Conservation (phyloP, 306 rosid species). For the Quercus berberidifolia region DNA sequence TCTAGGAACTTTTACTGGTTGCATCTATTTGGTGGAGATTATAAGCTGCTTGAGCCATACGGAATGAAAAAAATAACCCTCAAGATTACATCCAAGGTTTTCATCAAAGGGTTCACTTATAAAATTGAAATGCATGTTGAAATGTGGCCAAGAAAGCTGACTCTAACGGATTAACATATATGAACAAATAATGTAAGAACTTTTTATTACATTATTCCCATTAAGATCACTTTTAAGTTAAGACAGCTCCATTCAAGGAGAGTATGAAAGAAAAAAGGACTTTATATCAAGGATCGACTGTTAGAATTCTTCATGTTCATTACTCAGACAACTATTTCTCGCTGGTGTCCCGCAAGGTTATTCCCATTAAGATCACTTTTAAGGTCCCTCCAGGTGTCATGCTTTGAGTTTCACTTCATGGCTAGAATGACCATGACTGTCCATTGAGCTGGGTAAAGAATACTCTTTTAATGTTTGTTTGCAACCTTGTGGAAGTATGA, state of each 20-base stretch:
- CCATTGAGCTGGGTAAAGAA: conserved; percentile 12
- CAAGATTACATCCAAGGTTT: conserved; percentile 54
- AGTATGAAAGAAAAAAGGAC: too few relatives aligned
- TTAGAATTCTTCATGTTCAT: conserved; percentile 80
- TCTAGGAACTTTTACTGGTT: conserved; percentile 93
- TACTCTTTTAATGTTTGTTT: neutral
- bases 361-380: conserved; percentile 57
- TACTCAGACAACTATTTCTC: conserved; percentile 88
- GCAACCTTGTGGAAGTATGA: neutral
- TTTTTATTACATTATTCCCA: too few relatives aligned
- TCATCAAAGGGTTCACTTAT: conserved; percentile 48
- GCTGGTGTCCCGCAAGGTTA: conserved; percentile 66
- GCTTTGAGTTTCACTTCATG: conserved; percentile 59
- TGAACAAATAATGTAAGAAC: neutral
- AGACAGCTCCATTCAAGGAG: too few relatives aligned
- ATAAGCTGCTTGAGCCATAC: conserved; percentile 70
- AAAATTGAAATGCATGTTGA: conserved; percentile 62
- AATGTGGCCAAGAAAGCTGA: conserved; percentile 56
- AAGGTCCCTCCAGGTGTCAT: conserved; percentile 65
- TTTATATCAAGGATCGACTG: too few relatives aligned
- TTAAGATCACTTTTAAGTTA: too few relatives aligned
- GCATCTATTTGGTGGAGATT: conserved; percentile 79
- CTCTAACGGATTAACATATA: conserved; percentile 27
- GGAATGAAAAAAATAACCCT: conserved; percentile 65
- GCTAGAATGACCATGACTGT: conserved; percentile 59